phyloP scores from a whole-genome alignment of 192 early-diverging fungal species.

The Funneliformis mosseae region DNA sequence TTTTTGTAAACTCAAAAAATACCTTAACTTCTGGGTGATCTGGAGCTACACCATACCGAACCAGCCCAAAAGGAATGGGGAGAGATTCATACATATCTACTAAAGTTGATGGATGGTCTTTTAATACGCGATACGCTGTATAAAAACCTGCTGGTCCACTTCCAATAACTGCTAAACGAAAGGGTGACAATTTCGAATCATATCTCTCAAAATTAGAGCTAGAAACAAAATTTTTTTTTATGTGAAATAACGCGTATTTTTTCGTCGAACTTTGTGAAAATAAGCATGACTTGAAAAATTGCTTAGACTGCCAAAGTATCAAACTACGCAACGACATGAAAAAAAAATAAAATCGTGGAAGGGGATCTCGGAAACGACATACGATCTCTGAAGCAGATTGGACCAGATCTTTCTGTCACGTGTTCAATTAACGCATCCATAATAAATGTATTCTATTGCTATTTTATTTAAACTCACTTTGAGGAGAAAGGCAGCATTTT shows the following conservation, averaged over 20 bases:
- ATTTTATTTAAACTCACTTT: too few species aligned
- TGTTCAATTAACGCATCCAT: too few species aligned
- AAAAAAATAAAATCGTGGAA: too few species aligned
- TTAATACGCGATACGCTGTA: conserved; percentile 79
- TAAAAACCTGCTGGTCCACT: conserved; percentile 92
- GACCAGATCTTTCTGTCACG: too few species aligned
- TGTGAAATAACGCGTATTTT: not conserved
- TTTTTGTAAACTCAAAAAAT: conserved; percentile 13
- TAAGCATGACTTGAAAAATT: not conserved
- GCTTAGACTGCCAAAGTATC: not conserved
- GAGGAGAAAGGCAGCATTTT: too few species aligned
- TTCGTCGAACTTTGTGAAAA: not conserved
- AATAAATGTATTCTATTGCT: too few species aligned
- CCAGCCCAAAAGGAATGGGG: conserved; percentile 87
- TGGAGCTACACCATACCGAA: conserved; percentile 93
- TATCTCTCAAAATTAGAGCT: too few species aligned
- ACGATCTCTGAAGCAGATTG: too few species aligned
- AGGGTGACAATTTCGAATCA: conserved; percentile 22
- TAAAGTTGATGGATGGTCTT: conserved; percentile 48
- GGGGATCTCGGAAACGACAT: too few species aligned
- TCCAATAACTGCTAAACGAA: conserved; percentile 70
- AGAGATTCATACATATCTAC: conserved; percentile 88
- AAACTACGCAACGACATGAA: too few species aligned
- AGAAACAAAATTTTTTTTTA: not conserved
- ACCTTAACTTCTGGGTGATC: conserved; percentile 98